Evolutionary conservation across 306 rosid genomes (phyloP), one percentile per base, ranked within the genome.

Genomic region (Lathyrus aphaca): DNA sequence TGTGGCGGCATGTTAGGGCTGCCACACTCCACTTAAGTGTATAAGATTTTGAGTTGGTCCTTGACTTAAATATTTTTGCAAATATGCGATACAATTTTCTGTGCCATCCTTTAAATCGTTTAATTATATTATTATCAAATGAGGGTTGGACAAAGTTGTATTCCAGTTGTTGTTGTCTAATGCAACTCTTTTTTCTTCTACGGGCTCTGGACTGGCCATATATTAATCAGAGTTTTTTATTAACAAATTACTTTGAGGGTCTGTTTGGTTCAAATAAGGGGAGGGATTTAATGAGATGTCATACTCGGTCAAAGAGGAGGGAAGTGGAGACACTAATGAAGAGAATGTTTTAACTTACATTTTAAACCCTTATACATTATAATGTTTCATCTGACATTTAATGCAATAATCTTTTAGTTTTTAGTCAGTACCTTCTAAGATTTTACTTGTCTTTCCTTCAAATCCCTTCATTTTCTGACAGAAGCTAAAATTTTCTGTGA

Each of bases 41-140:
- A 21, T 10, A 15, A 30, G 14, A n/a, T 45, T 48, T 58, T 30
- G 54, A 19, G 49, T 60, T 59, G 63, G 64, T 76, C 54, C 66
- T 68, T 68, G 74, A 66, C 23, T 44, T 67, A 55, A 62, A 68
- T 69, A 13, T 60, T 50, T 60, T 48, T 25, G 74, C 71, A 17
- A 13, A 43, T 54, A 29, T 13, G 38, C 38, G 6, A 6, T 32
- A 32, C 38, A 32, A 15, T 62, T 43, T 69, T 64, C 29, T 12
- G 62, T 51, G 53, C 48, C 49, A 37, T 64, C 29, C 57, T 40
- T 68, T 68, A 50, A 53, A 63, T 37, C 37, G 21, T 64, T 64
- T 64, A 32, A 64, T 55, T 25, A 25, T 32, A 32, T 63, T 43
- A 44, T 57, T 21, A n/a, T n/a, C n/a, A 57, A 13, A 57, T 57